phyloP scores from a whole-genome alignment of 768 basidiomycete genomes.

The Leccinum aurantiacum region DNA sequence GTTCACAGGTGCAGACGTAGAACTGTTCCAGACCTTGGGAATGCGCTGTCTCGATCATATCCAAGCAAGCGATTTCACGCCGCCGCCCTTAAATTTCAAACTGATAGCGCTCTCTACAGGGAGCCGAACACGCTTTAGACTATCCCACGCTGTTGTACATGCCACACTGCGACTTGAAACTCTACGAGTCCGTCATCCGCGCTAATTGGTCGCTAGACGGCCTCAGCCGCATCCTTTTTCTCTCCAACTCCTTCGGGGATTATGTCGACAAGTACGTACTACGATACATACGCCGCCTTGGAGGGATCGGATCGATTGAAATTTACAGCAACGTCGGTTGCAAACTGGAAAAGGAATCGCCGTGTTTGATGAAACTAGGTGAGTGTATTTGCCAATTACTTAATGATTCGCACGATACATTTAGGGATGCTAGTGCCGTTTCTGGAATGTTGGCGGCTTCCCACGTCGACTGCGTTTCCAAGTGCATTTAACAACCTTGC shows the following conservation, averaged over 20 bases:
- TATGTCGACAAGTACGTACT: conserved; percentile 63
- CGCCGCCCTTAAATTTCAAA: conserved; percentile 2
- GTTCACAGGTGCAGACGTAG: conserved; percentile 60
- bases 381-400: conserved; percentile 22
- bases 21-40: conserved; percentile 44
- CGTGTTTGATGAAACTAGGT: conserved; percentile 57
- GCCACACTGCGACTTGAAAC: conserved; percentile 74
- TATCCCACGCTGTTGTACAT: conserved; percentile 67
- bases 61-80: conserved; percentile 45
- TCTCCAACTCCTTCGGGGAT: conserved; percentile 66
- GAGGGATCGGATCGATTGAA: not conserved
- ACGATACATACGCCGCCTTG: not conserved
- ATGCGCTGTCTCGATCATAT: conserved; percentile 42
- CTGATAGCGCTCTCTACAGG: conserved; percentile 28
- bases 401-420: conserved; percentile 10
- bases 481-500: conserved; percentile 70
- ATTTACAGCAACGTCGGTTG: conserved; percentile 49
- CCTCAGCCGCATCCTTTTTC: conserved; percentile 50
- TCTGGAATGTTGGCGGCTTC: conserved; percentile 49
- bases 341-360: conserved; percentile 50
- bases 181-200: conserved; percentile 66
- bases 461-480: conserved; percentile 47
- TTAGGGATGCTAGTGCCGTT: conserved; percentile 43
- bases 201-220: conserved; percentile 55
- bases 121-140: conserved; percentile 31